phyloP scores from a whole-genome alignment of 805 yeast species.

The Kodamaea restingae region DNA sequence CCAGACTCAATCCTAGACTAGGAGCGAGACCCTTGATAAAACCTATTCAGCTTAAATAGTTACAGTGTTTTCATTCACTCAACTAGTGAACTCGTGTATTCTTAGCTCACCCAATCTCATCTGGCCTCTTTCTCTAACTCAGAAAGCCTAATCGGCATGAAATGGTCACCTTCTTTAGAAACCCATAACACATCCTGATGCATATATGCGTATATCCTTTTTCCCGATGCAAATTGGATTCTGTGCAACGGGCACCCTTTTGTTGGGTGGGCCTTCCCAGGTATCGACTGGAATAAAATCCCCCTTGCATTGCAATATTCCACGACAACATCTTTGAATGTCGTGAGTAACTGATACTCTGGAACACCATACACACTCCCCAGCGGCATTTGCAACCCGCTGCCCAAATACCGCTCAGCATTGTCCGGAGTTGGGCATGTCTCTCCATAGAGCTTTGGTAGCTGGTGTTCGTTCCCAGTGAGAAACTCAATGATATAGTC shows the following conservation, averaged over 20 bases:
- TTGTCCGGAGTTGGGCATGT: slow-evolving; percentile 3
- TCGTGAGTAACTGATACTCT: slow-evolving; percentile 36
- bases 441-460: slow-evolving; percentile 14
- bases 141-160: slow-evolving; percentile 35
- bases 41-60: too few species aligned
- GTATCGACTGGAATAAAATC: slow-evolving; percentile 37
- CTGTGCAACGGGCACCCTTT: slow-evolving; percentile 45
- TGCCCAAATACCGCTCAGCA: slow-evolving; percentile 1
- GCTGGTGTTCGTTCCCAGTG: slow-evolving; percentile 1
- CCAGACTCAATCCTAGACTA: too few species aligned
- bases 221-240: slow-evolving; percentile 31
- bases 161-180: slow-evolving; percentile 21
- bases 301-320: slow-evolving; percentile 53
- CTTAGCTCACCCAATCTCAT: not conserved
- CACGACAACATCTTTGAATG: slow-evolving; percentile 64
- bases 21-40: too few species aligned
- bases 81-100: not conserved
- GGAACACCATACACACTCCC: slow-evolving; percentile 37
- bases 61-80: too few species aligned
- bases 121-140: slow-evolving; percentile 1
- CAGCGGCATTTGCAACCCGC: slow-evolving; percentile 1
- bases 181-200: slow-evolving; percentile 66
- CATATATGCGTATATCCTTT: slow-evolving; percentile 44
- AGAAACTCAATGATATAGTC: slow-evolving; percentile 14
- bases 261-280: slow-evolving; percentile 22